Conservation (phyloP, 1,284 basidiomycete genomes). For the Coniferiporia sulphurascens region DNA sequence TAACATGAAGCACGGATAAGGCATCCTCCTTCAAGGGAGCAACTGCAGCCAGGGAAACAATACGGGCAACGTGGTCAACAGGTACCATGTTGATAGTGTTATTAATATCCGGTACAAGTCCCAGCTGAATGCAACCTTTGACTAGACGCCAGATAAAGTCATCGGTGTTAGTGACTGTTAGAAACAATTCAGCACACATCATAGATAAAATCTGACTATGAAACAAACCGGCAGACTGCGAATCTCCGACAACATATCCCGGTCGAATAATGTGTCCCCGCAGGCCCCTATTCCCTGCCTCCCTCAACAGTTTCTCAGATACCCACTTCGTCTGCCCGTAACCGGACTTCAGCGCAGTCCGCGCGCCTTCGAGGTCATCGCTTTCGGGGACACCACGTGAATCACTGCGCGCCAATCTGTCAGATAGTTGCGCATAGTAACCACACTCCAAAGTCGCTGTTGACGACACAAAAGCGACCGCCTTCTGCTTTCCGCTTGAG, state of each 20-base stretch:
- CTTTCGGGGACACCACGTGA: constrained; percentile 76
- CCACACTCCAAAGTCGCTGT: constrained; percentile 92
- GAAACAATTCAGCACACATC: constrained; percentile 14
- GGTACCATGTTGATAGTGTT: constrained; percentile 99
- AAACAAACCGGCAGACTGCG: constrained; percentile 72
- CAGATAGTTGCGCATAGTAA: constrained; percentile 85
- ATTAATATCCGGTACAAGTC: constrained; percentile 94
- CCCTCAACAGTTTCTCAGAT: constrained; percentile 89
- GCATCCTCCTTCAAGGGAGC: constrained; percentile 44
- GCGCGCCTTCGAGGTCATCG: constrained; percentile 90
- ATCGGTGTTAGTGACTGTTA: constrained; percentile 94
- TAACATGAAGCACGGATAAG: constrained; percentile 82
- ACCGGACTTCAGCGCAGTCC: constrained; percentile 75
- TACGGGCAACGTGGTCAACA: constrained; percentile 92
- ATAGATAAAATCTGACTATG: background rate
- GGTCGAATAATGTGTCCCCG: constrained; percentile 89
- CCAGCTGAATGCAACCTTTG: constrained; percentile 96
- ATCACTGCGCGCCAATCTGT: constrained; percentile 50
- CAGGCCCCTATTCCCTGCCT: constrained; percentile 84
- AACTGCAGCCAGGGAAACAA: constrained; percentile 69
- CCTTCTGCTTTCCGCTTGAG: constrained; percentile 70
- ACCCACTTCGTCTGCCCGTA: constrained; percentile 99
- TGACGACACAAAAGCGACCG: constrained; percentile 89
- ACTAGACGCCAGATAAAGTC: constrained; percentile 99
- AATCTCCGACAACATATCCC: constrained; percentile 96